Conservation (phyloP, 805 yeast genomes). For the Saccharomycopsis vini region DNA sequence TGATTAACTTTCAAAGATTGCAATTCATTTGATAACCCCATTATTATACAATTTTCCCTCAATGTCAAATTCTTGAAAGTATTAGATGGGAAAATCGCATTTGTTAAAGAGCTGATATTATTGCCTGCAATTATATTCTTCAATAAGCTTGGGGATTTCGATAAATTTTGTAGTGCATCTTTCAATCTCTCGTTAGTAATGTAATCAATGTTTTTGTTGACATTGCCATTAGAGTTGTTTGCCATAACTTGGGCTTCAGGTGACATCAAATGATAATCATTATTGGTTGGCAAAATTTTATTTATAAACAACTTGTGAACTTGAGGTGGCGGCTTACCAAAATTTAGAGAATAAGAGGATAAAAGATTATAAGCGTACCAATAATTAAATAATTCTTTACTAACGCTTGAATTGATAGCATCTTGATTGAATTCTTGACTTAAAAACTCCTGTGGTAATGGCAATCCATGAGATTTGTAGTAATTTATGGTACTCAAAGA, state of each 20-base stretch:
- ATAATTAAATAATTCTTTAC: slow-evolving; percentile 23
- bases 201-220: slow-evolving; percentile 22
- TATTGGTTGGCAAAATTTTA: slow-evolving; percentile 24
- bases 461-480: slow-evolving; percentile 40
- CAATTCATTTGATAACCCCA: slow-evolving; percentile 23
- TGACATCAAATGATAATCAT: slow-evolving; percentile 20
- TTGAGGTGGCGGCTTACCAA: slow-evolving; percentile 34
- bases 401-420: slow-evolving; percentile 16
- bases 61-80: slow-evolving; percentile 20
- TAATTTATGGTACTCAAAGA: slow-evolving; percentile 42
- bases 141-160: slow-evolving; percentile 22
- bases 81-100: slow-evolving; percentile 24
- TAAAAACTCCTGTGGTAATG: slow-evolving; percentile 33
- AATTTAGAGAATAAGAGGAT: slow-evolving; percentile 34
- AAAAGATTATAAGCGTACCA: slow-evolving; percentile 44
- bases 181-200: slow-evolving; percentile 18
- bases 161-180: slow-evolving; percentile 13
- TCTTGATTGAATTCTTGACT: slow-evolving; percentile 15
- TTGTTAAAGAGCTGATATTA: slow-evolving; percentile 17
- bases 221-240: slow-evolving; percentile 18
- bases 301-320: slow-evolving; percentile 26
- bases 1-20: slow-evolving; percentile 21
- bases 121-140: slow-evolving; percentile 27
- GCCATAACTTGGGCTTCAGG: slow-evolving; percentile 12
- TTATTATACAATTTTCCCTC: slow-evolving; percentile 17